Evolutionary conservation across 2,329 filamentous ascomycete genomes (phyloP).

Genomic region (Xylaria multiplex): DNA sequence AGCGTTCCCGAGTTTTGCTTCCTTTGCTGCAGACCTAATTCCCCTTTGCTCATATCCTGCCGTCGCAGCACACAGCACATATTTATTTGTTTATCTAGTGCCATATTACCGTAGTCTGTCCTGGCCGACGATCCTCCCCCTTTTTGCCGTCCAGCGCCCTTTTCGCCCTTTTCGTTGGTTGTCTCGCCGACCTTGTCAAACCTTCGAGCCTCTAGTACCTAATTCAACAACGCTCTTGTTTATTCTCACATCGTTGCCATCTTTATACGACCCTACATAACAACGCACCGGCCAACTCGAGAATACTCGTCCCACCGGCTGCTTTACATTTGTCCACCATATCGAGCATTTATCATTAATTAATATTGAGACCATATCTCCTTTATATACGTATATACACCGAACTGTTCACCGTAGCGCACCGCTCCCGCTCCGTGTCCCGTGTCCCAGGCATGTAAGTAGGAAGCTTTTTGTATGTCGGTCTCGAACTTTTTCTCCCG

Average conservation of each 20-base stretch:
- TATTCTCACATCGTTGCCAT: constrained; percentile 16
- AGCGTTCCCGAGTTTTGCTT: constrained; percentile 28
- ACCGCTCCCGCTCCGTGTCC: constrained; percentile 27
- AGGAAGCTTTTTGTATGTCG: constrained; percentile 33
- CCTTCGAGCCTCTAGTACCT: constrained; percentile 25
- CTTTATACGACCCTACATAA: constrained; percentile 11
- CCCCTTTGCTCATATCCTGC: constrained; percentile 23
- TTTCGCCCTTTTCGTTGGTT: constrained; percentile 17
- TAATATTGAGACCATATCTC: constrained; percentile 20
- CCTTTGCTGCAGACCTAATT: constrained; percentile 28
- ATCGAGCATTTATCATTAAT: constrained; percentile 13
- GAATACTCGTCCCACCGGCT: constrained; percentile 6
- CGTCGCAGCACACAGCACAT: constrained; percentile 26
- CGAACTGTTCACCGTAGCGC: constrained; percentile 29
- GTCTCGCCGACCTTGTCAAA: constrained; percentile 33
- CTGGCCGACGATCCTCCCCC: constrained; percentile 24
- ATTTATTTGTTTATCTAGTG: constrained; percentile 14
- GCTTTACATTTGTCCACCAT: constrained; percentile 14
- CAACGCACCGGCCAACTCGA: constrained; percentile 1
- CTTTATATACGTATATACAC: constrained; percentile 24
- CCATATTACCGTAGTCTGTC: constrained; percentile 16
- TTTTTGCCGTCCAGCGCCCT: constrained; percentile 28
- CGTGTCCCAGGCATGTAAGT: constrained; percentile 42
- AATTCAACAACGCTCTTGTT: constrained; percentile 34
- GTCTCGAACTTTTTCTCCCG: constrained; percentile 12